Evolutionary conservation across 805 yeast genomes (phyloP).

Genomic region (Candida yuanshanica): DNA sequence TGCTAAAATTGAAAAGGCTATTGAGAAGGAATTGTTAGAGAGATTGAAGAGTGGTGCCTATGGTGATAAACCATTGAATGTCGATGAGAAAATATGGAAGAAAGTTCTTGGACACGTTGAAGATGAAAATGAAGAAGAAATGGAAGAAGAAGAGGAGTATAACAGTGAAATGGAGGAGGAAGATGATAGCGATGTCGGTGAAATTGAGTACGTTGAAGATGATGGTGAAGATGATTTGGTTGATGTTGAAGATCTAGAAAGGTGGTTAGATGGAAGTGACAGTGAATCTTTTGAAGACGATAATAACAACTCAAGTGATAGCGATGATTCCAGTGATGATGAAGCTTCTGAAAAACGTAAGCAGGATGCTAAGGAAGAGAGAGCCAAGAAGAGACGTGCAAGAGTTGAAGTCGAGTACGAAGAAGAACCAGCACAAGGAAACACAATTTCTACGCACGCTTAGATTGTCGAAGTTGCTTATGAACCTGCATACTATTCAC

Average conservation of each 20-base stretch:
- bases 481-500: neutral
- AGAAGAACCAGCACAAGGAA: slow-evolving; percentile 46
- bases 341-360: slow-evolving; percentile 30
- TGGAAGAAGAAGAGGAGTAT: slow-evolving; percentile 44
- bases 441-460: slow-evolving; percentile 13
- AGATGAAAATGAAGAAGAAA: slow-evolving; percentile 51
- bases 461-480: neutral
- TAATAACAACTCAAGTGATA: slow-evolving; percentile 31
- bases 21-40: slow-evolving; percentile 90
- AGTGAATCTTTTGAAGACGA: slow-evolving; percentile 32
- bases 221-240: slow-evolving; percentile 90
- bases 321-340: slow-evolving; percentile 33
- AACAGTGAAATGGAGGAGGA: slow-evolving; percentile 45
- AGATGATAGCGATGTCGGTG: slow-evolving; percentile 57
- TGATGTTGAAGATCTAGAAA: slow-evolving; percentile 88
- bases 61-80: slow-evolving; percentile 96
- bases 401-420: slow-evolving; percentile 83
- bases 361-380: slow-evolving; percentile 33
- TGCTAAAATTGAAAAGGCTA: slow-evolving; percentile 93
- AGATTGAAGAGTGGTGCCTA: slow-evolving; percentile 96
- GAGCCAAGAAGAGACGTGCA: slow-evolving; percentile 50
- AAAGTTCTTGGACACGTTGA: slow-evolving; percentile 83
- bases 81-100: slow-evolving; percentile 94
- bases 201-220: slow-evolving; percentile 84
- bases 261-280: slow-evolving; percentile 64